A percentile compares a stretch with the other conserved stretches of the same genome.
These are phyloP conservation scores for Marsdenia floribunda DNA, from an alignment of 257 asterid species.

Conservation along the genomic window DNA sequence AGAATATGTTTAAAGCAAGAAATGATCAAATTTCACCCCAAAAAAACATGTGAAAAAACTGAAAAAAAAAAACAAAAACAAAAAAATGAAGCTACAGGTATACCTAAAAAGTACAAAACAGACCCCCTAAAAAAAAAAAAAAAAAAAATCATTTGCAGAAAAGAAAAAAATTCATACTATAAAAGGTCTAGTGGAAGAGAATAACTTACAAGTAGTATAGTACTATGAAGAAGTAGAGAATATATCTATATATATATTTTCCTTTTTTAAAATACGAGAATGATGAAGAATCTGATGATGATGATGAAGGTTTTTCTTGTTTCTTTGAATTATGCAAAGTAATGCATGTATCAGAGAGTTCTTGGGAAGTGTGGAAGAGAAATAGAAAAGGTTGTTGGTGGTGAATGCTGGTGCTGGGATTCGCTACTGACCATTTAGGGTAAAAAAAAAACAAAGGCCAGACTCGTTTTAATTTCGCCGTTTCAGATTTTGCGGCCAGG, in stretches of 20 bases:
- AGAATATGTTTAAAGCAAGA: not conserved
- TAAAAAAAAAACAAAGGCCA: not conserved
- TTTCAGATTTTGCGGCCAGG: constrained; percentile 38
- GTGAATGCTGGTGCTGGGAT: constrained; percentile 31
- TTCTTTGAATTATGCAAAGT: not conserved
- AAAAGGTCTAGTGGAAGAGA: not conserved
- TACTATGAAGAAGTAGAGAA: not conserved
- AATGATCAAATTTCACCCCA: not conserved
- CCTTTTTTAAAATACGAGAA: too few species aligned
- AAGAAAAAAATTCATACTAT: not conserved
- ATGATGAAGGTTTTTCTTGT: not conserved
- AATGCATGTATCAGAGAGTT: constrained; percentile 14
- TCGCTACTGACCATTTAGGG: constrained; percentile 29
- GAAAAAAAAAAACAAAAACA: not conserved
- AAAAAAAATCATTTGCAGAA: not conserved
- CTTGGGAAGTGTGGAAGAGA: constrained; percentile 35
- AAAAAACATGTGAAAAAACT: not conserved
- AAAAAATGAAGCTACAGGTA: not conserved
- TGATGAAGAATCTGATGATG: not conserved
- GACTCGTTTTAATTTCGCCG: constrained; percentile 21
- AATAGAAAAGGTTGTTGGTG: constrained; percentile 24
- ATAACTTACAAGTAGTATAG: constrained; percentile 2
- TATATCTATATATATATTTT: too few species aligned
- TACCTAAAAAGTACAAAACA: not conserved
- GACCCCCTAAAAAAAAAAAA: not conserved